phyloP scores from a whole-genome alignment of 257 asterid genomes.

The Gentiana straminea region DNA sequence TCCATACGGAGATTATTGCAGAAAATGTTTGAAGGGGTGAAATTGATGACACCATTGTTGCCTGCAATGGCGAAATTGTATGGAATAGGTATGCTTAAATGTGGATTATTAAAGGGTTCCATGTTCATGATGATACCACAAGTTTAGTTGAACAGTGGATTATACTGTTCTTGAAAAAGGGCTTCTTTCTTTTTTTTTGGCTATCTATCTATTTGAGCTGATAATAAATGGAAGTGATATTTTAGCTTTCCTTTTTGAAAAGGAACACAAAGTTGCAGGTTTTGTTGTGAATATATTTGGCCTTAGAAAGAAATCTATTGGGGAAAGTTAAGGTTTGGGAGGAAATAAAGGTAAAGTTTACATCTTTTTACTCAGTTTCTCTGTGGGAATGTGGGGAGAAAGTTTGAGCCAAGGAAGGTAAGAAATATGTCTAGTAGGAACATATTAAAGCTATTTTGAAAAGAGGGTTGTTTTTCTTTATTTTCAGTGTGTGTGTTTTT shows the following conservation, averaged over 20 bases:
- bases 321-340: conserved; percentile 21
- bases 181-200: no score
- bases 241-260: conserved; percentile 3
- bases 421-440: conserved; percentile 2
- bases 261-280: conserved; percentile 1
- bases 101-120: conserved; percentile 53
- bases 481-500: conserved; percentile 12
- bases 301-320: conserved; percentile 1
- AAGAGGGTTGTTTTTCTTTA: conserved; percentile 10
- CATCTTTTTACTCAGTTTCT: conserved; percentile 24
- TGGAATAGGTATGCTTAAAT: conserved; percentile 34
- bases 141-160: background rate
- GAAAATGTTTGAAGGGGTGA: background rate
- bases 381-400: conserved; percentile 19
- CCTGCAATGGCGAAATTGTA: conserved; percentile 24
- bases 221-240: background rate
- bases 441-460: conserved; percentile 5
- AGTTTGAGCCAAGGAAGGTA: background rate
- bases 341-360: conserved; percentile 2
- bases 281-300: conserved; percentile 2
- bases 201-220: background rate
- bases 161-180: conserved; percentile 1
- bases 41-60: background rate
- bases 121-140: conserved; percentile 15
- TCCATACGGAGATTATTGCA: conserved; percentile 55